Percentiles rank a stretch among this genome's conserved stretches.
These are phyloP conservation scores for Colletotrichum costaricense DNA, from an alignment of 2,329 filamentous ascomycete genomes.

Conservation along the genomic window DNA sequence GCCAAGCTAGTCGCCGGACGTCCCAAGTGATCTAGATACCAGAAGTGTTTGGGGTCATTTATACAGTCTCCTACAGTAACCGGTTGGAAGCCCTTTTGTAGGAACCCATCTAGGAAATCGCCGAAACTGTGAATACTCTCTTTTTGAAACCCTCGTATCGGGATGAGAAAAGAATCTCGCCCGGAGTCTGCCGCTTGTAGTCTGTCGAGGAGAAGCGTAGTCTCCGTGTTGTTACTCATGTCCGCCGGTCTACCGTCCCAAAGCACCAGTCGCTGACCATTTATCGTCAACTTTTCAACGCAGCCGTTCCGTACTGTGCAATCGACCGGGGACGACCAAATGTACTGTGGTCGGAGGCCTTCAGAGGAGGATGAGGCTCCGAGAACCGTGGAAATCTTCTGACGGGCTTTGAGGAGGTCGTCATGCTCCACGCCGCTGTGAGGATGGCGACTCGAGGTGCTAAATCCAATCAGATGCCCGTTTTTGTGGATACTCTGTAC, in stretches of 20 bases:
- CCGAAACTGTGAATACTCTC: neutral
- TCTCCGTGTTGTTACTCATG: neutral
- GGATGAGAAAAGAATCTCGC: neutral
- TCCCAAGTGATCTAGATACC: neutral
- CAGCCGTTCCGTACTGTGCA: conserved; percentile 16
- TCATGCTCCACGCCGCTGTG: neutral
- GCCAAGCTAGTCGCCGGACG: neutral
- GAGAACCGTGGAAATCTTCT: neutral
- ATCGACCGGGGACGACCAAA: neutral
- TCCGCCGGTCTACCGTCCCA: neutral
- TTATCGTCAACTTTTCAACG: conserved; percentile 1
- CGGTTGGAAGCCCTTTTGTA: neutral
- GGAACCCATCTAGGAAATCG: neutral
- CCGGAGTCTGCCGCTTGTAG: neutral
- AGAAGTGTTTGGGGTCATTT: neutral
- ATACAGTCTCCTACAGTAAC: conserved; percentile 10
- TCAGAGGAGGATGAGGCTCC: neutral
- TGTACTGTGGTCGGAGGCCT: neutral
- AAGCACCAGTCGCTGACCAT: conserved; percentile 7
- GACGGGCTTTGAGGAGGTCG: neutral
- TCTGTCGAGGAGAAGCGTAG: neutral
- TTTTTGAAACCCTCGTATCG: neutral
- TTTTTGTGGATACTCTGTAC: neutral
- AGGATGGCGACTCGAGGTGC: neutral
- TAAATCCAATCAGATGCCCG: conserved; percentile 6